Conservation (phyloP, 1,284 basidiomycete species). For the Cutaneotrichosporon dermatis region DNA sequence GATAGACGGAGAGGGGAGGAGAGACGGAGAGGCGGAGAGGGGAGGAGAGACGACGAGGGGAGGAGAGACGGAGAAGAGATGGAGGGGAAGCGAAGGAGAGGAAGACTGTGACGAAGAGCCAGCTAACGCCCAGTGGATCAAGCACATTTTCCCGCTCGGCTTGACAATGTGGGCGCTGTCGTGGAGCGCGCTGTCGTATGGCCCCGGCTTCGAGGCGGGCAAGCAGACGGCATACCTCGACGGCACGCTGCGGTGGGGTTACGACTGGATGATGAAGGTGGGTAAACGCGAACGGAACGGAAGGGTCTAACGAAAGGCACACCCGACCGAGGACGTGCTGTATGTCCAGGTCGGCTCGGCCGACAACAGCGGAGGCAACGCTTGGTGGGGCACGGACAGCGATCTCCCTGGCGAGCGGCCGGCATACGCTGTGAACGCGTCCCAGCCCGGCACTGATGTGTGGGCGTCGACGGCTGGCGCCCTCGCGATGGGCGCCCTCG, state of each 20-base stretch:
- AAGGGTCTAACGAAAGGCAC: slow-evolving; percentile 56
- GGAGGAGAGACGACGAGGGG: too few relatives aligned
- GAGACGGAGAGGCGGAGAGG: too few relatives aligned
- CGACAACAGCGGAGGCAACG: slow-evolving; percentile 57
- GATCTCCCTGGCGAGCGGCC: slow-evolving; percentile 69
- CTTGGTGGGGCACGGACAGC: slow-evolving; percentile 74
- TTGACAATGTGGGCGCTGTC: slow-evolving; percentile 76
- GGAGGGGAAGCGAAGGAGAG: not conserved
- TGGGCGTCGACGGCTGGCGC: slow-evolving; percentile 77
- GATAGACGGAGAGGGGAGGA: too few relatives aligned
- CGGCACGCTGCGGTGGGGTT: slow-evolving; percentile 77
- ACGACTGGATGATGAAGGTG: slow-evolving; percentile 86
- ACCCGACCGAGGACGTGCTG: slow-evolving; percentile 67
- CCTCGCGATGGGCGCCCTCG: slow-evolving; percentile 74
- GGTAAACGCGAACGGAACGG: slow-evolving; percentile 13
- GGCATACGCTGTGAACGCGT: slow-evolving; percentile 70
- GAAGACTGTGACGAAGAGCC: not conserved
- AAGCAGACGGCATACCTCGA: slow-evolving; percentile 86
- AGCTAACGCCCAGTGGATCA: slow-evolving; percentile 59
- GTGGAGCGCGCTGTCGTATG: slow-evolving; percentile 81
- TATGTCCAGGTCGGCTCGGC: slow-evolving; percentile 72
- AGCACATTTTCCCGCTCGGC: slow-evolving; percentile 72
- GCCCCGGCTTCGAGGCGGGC: slow-evolving; percentile 72
- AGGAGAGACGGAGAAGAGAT: too few relatives aligned
- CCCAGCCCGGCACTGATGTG: slow-evolving; percentile 78